Base-by-base conservation (phyloP, 2,329 filamentous ascomycete genomes). In the Leptosphaerulina australis region DNA sequence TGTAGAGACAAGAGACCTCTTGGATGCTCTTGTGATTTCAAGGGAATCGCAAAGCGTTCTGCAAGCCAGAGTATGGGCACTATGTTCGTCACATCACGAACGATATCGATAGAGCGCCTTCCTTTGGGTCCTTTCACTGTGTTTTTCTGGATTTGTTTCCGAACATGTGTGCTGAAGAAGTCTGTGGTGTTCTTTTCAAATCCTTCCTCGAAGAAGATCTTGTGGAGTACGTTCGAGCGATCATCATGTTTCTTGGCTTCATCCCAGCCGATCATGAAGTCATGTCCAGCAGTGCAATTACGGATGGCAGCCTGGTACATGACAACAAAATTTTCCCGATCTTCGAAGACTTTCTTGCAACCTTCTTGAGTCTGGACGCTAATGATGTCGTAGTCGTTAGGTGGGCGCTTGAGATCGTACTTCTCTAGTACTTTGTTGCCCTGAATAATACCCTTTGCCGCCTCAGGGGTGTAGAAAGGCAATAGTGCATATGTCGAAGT, bases 51-150 rank as follows among this genome's bases (percentile, higher is more conserved):
- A 66, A 89, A 88, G 4, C 81, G 79, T 2, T 86, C 77, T 0
- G 82, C 83, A 30, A 88, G 75, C 61, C 82, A 89, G 59, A 83
- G 78, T 3, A 85, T 82, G 5, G 87, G 86, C 0, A 79, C 81
- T 20, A 88, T 72, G 64, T 90, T 90, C 20, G 83, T 86, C 1
- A 90, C 81, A 53, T 90, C 85, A 18, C 85, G 82, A 8, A 90
- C 76, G 3, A 81, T 77, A 44, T 81, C 77, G 58, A 81, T 78
- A 1, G 77, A 76, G 26, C 74, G 74, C 33, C 74, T 69, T 17
- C 70, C 68, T 30, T 74, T 75, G n/a, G 71, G 68, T 46, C 79
- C 80, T 34, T 73, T 73, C 12, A 81, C 65, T 0, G 1, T 79
- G 55, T 74, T 76, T 37, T 77, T 68, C 50, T 76, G 69, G 56